Conservation (phyloP, 441 rosid species). For the Metrosideros polymorpha region DNA sequence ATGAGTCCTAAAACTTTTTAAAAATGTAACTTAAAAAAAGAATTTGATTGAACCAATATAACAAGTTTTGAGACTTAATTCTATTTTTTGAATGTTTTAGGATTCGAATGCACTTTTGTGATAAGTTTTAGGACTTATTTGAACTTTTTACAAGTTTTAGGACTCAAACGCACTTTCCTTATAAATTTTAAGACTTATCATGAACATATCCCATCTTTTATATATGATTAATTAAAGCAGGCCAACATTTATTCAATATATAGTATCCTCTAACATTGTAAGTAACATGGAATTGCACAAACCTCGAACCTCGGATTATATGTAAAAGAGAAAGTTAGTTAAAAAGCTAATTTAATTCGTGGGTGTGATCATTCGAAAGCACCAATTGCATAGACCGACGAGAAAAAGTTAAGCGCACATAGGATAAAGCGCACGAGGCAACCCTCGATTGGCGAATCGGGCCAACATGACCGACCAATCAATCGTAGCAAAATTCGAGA, state of each 20-base stretch:
- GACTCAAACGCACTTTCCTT: too few relatives aligned
- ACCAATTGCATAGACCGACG: neutral
- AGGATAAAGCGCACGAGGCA: neutral
- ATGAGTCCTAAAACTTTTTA: too few relatives aligned
- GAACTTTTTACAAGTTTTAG: too few relatives aligned
- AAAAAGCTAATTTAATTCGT: neutral
- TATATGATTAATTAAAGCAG: neutral
- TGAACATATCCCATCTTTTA: too few relatives aligned
- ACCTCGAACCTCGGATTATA: neutral
- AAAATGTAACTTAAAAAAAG: too few relatives aligned
- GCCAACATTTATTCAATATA: neutral
- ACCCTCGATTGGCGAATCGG: neutral
- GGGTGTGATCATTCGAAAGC: neutral
- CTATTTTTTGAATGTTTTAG: too few relatives aligned
- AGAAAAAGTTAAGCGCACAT: neutral
- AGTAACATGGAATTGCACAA: neutral
- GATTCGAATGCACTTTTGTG: too few relatives aligned
- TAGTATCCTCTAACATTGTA: neutral
- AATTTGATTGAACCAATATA: too few relatives aligned
- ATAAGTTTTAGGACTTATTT: too few relatives aligned
- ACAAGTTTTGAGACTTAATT: too few relatives aligned
- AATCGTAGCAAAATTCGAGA: neutral
- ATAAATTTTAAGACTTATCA: too few relatives aligned
- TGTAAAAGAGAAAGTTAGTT: neutral
- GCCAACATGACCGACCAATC: neutral